Conservation (phyloP, 495 filamentous ascomycete genomes). For the Trichoderma parareesei region DNA sequence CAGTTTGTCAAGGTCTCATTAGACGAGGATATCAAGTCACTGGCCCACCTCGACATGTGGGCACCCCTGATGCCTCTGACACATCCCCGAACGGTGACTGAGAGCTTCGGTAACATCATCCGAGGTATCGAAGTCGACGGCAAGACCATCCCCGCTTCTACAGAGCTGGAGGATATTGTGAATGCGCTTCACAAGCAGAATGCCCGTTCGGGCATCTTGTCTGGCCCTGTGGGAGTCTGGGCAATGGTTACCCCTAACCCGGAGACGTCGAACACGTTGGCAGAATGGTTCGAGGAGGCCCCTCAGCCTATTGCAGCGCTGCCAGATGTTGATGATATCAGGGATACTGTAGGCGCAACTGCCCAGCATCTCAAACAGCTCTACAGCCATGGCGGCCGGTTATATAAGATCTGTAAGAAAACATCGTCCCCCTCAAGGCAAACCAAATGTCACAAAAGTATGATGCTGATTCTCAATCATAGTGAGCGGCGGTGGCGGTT, state of each 20-base stretch:
- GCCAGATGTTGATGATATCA: slow-evolving; percentile 12
- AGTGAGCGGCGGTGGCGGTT: slow-evolving; percentile 86
- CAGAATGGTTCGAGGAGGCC: slow-evolving; percentile 14
- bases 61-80: slow-evolving; percentile 60
- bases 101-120: slow-evolving; percentile 76
- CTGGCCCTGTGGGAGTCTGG: slow-evolving; percentile 59
- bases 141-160: slow-evolving; percentile 56
- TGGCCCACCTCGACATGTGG: slow-evolving; percentile 14
- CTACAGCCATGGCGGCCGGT: slow-evolving; percentile 37
- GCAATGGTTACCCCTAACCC: slow-evolving; percentile 54
- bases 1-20: neutral
- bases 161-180: slow-evolving; percentile 63
- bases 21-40: neutral
- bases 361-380: slow-evolving; percentile 21
- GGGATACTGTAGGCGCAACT: slow-evolving; percentile 9
- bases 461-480: slow-evolving; percentile 10
- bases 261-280: slow-evolving; percentile 12
- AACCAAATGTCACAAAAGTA: neutral
- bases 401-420: slow-evolving; percentile 53
- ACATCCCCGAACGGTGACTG: slow-evolving; percentile 50
- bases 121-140: slow-evolving; percentile 51
- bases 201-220: slow-evolving; percentile 16
- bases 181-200: slow-evolving; percentile 32
- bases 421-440: neutral
- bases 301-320: slow-evolving; percentile 2